Base-by-base conservation (phyloP, 2,329 filamentous ascomycete species). In the Huntiella abstrusa region DNA sequence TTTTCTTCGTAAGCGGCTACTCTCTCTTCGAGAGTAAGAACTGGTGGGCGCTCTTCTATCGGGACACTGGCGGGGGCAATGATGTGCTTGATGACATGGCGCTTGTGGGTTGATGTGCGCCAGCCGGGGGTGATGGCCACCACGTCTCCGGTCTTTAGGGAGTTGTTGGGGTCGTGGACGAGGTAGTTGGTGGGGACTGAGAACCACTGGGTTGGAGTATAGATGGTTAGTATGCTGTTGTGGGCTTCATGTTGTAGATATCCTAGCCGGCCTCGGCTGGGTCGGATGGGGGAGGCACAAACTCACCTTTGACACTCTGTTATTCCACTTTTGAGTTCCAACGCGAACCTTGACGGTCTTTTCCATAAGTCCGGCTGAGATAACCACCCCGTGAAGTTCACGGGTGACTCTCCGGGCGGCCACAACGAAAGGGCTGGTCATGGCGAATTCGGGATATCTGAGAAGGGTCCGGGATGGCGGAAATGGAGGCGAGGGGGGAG, bases 281-380 rank as follows among this genome's bases (percentile, higher is more conserved):
- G 22, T 10, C 22, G 22, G 22, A 10, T 28, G 22, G 16, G 8
- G 8, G 22, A 28, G 22, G 22, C 22, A 15, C 2, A 34, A 50
- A 16, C 58, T 46, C 59, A 83, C 82, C 69, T 88, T 88, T 58
- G 77, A 70, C 46, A 88, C 71, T 51, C 71, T 68, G 49, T 69
- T 70, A 58, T 87, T 82, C 78, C 80, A 88, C 58, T 74, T 71
- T 57, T 77, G 73, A 11, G 70, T 72, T 44, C 80, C 77, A 11
- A 87, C 69, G 53, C 77, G 73, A 51, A 87, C 83, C 62, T 83
- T 86, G 48, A 86, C 80, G 2, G 82, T 86, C 62, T 79, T 83
- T 49, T 75, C 64, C 79, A 86, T 86, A 49, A 78, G 69, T 15
- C 83, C 83, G 5, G 82, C 76, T 37, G 81, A 84, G 43, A 87